Evolutionary conservation across 73 alveolate genomes (phyloP).

Genomic region (Paramecium sonneborni): DNA sequence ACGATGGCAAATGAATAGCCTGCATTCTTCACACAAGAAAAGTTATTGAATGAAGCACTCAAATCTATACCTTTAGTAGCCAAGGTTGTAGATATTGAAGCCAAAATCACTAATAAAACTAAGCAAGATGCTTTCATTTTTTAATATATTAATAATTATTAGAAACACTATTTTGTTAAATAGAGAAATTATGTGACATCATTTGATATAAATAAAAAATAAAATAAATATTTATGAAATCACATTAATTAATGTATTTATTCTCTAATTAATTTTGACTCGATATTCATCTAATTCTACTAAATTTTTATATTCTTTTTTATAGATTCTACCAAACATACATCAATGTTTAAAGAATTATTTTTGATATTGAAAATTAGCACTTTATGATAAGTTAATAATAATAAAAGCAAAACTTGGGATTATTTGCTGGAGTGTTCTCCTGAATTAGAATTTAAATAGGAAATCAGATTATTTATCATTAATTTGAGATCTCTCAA

Average conservation of each 20-base stretch:
- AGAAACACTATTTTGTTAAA: neutral
- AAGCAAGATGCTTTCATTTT: neutral
- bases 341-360: neutral
- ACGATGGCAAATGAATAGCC: conserved; percentile 77
- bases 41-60: conserved; percentile 53
- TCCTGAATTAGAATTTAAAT: neutral
- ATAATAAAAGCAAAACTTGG: neutral
- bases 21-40: conserved; percentile 69
- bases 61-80: conserved; percentile 60
- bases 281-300: neutral
- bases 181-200: neutral
- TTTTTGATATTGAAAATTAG: neutral
- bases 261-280: neutral
- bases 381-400: neutral
- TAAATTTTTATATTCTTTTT: neutral
- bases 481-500: neutral
- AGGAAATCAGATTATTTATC: neutral
- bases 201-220: neutral
- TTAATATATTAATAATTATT: neutral
- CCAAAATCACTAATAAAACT: neutral
- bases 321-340: neutral
- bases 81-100: neutral
- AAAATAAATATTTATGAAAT: neutral
- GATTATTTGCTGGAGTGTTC: neutral
- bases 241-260: neutral